Conservation (phyloP, 768 basidiomycete genomes). For the Mycena pura region DNA sequence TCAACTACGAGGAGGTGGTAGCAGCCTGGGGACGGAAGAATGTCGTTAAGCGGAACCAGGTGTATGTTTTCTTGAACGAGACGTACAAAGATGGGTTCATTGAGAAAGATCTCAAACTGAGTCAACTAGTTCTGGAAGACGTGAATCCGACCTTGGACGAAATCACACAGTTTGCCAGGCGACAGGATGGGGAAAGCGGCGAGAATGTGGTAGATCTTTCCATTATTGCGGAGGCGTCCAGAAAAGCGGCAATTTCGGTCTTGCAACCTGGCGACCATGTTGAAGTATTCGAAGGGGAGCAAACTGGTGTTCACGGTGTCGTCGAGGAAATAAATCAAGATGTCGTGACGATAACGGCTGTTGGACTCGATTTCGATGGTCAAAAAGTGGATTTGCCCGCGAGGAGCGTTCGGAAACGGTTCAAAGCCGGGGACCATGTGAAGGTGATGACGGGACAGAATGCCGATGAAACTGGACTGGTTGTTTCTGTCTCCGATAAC, state of each 20-base stretch:
- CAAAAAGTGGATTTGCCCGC: slow-evolving; percentile 88
- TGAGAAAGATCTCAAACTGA: slow-evolving; percentile 93
- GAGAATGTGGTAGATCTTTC: slow-evolving; percentile 84
- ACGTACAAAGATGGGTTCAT: slow-evolving; percentile 95
- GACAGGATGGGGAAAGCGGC: slow-evolving; percentile 71
- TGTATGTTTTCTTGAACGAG: slow-evolving; percentile 90
- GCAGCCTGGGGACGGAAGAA: slow-evolving; percentile 84
- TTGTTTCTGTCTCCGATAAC: slow-evolving; percentile 89
- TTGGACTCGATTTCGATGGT: slow-evolving; percentile 84
- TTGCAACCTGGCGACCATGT: slow-evolving; percentile 98
- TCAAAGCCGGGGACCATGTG: slow-evolving; percentile 97
- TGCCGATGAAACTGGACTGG: slow-evolving; percentile 93
- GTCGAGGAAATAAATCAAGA: slow-evolving; percentile 91
- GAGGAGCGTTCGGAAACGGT: slow-evolving; percentile 89
- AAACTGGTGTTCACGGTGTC: slow-evolving; percentile 89
- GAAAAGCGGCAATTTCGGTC: slow-evolving; percentile 89
- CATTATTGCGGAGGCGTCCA: slow-evolving; percentile 90
- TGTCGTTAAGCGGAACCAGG: slow-evolving; percentile 75
- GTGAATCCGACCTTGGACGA: slow-evolving; percentile 97
- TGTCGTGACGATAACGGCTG: slow-evolving; percentile 82
- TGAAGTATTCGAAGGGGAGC: slow-evolving; percentile 97
- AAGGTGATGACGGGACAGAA: slow-evolving; percentile 98
- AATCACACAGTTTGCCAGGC: slow-evolving; percentile 87
- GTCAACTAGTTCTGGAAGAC: slow-evolving; percentile 79
- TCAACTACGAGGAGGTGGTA: slow-evolving; percentile 91